phyloP scores from a whole-genome alignment of 179 eudicot genomes.

The Sideroxylon spinosum region DNA sequence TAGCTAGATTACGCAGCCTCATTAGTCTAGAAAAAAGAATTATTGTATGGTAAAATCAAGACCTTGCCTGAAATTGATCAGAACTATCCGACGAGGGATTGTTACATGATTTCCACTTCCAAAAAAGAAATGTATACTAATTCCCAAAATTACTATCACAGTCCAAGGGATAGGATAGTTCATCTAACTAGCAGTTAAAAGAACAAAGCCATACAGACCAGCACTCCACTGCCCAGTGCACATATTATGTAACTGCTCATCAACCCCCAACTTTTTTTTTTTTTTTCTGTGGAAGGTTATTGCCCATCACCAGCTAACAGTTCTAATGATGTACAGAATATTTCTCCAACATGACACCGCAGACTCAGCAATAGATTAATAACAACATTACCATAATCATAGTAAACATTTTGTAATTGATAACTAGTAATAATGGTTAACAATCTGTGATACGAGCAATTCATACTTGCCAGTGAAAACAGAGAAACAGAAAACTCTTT shows the following conservation, averaged over 20 bases:
- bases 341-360: neutral
- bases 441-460: neutral
- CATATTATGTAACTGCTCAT: neutral
- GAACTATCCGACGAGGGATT: neutral
- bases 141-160: neutral
- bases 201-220: neutral
- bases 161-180: neutral
- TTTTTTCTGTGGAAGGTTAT: no score
- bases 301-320: neutral
- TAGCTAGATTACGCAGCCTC: neutral
- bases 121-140: neutral
- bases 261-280: no score
- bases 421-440: neutral
- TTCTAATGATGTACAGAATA: neutral
- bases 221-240: neutral
- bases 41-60: neutral
- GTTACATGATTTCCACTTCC: neutral
- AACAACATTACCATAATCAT: neutral
- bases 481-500: neutral
- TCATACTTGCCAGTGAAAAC: neutral
- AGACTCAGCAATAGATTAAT: neutral
- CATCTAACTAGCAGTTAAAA: neutral
- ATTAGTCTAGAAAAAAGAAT: constrained; percentile 5
- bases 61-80: neutral
- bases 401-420: neutral